Conservation (phyloP, 176 grass and related monocot species). For the Cenchrus americanus region DNA sequence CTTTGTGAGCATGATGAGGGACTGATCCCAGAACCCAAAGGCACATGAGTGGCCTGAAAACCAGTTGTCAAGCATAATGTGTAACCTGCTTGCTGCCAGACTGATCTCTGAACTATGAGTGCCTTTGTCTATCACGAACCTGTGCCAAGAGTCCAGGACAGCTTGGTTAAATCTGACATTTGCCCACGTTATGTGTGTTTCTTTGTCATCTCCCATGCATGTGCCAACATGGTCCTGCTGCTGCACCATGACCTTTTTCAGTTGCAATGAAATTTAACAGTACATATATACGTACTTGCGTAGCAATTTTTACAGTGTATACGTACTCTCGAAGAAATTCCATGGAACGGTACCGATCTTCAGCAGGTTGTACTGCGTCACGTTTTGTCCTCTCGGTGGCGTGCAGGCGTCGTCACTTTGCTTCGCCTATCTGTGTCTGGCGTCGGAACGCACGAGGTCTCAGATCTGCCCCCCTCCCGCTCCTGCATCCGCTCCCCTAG, state of each 20-base stretch:
- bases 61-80: background rate
- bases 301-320: background rate
- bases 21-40: background rate
- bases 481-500: background rate
- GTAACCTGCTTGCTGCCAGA: background rate
- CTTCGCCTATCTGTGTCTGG: background rate
- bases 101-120: background rate
- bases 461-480: background rate
- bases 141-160: background rate
- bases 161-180: background rate
- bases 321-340: background rate
- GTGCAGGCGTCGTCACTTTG: background rate
- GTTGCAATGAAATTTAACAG: no score
- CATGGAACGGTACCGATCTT: background rate
- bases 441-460: background rate
- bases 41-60: background rate
- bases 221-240: background rate
- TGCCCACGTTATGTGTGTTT: background rate
- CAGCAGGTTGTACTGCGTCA: background rate
- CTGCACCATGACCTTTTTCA: no score
- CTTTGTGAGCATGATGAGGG: background rate
- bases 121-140: background rate
- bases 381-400: background rate
- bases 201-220: background rate
- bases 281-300: no score